These are phyloP conservation scores for Pythium rhizo-oryzae DNA, from an alignment of 352 stramenopile genomes.

Conservation along the genomic window DNA sequence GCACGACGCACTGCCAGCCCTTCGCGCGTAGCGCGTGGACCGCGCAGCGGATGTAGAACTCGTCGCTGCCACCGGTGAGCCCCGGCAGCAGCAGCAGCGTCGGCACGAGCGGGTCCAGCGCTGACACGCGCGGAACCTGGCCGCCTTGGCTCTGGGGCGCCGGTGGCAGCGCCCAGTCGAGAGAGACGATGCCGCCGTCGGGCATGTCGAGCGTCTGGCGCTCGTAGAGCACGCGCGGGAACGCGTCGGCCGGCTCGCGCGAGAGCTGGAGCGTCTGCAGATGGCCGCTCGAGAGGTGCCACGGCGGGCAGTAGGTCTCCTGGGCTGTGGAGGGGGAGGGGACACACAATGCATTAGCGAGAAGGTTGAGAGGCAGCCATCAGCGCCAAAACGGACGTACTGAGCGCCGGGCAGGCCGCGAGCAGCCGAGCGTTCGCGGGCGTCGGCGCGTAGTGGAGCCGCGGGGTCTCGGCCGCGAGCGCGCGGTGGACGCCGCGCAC, in stretches of 20 bases:
- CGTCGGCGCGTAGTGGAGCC: constrained; percentile 46
- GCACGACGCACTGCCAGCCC: constrained; percentile 73
- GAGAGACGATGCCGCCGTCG: constrained; percentile 65
- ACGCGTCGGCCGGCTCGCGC: constrained; percentile 34
- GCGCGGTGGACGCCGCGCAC: constrained; percentile 35
- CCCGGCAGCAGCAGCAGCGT: constrained; percentile 61
- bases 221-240: constrained; percentile 47
- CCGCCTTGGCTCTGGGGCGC: constrained; percentile 1
- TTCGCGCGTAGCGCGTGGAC: constrained; percentile 39
- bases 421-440: constrained; percentile 42
- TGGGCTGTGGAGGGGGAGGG: constrained; percentile 29
- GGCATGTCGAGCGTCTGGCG: constrained; percentile 63
- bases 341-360: background rate
- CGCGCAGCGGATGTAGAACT: constrained; percentile 70
- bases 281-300: constrained; percentile 67
- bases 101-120: constrained; percentile 37
- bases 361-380: background rate
- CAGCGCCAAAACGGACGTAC: constrained; percentile 42
- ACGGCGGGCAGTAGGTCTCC: constrained; percentile 54
- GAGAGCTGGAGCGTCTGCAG: constrained; percentile 61
- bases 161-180: constrained; percentile 70
- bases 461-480: constrained; percentile 40
- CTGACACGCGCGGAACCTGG: constrained; percentile 23
- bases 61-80: constrained; percentile 57
- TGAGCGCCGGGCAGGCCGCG: constrained; percentile 45